A percentile compares a stretch with the other conserved stretches of the same genome.
These are phyloP conservation scores for Colletotrichum shisoi DNA, from an alignment of 2,329 filamentous ascomycete species.

Conservation along the genomic window DNA sequence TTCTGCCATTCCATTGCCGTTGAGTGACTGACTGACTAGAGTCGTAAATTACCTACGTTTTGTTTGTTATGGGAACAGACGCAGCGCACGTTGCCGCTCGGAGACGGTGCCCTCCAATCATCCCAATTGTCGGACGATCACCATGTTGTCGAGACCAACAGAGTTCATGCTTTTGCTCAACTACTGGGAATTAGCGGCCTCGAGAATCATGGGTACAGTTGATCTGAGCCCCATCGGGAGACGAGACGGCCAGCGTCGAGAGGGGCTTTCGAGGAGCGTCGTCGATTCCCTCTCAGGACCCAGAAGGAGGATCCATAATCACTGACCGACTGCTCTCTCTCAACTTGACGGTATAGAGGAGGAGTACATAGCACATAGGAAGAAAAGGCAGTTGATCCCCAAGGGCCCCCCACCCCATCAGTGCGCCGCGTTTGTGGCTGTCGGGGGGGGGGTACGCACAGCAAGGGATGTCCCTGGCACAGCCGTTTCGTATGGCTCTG, in stretches of 20 bases:
- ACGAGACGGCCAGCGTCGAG: conserved; percentile 21
- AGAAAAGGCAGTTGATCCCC: background rate
- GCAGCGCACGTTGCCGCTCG: conserved; percentile 4
- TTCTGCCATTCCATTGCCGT: background rate
- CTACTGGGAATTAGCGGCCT: conserved; percentile 20
- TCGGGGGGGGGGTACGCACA: conserved; percentile 16
- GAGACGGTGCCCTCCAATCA: conserved; percentile 20
- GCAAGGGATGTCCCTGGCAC: conserved; percentile 20
- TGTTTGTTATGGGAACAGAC: conserved; percentile 23
- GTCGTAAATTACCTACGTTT: background rate
- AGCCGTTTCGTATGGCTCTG: conserved; percentile 30
- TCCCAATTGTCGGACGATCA: conserved; percentile 34
- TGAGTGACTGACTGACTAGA: background rate
- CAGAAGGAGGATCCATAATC: conserved; percentile 5
- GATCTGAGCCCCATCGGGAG: conserved; percentile 18
- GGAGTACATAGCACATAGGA: background rate
- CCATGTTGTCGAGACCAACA: conserved; percentile 20
- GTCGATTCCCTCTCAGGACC: background rate
- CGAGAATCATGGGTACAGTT: conserved; percentile 18
- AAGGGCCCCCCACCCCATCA: conserved; percentile 22
- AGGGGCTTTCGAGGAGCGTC: conserved; percentile 7
- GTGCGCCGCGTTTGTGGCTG: conserved; percentile 33
- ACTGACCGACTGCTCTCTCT: background rate
- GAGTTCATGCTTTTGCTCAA: conserved; percentile 26
- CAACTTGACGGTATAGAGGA: background rate